Evolutionary conservation across 2,329 filamentous ascomycete species (phyloP).

Genomic region (Proliferodiscus dingleyae): DNA sequence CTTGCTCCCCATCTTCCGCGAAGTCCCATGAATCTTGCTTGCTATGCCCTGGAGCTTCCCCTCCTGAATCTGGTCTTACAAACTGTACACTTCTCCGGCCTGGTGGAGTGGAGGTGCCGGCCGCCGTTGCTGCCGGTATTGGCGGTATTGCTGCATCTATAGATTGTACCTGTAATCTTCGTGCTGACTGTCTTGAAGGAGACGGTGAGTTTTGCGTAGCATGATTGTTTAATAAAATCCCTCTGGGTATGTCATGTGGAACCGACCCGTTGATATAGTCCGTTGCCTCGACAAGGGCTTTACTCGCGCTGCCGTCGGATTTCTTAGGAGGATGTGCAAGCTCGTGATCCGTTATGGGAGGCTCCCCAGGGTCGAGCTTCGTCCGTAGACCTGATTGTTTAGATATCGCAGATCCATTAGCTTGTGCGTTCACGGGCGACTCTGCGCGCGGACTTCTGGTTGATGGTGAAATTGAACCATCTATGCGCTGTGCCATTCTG

Average conservation of each 20-base stretch:
- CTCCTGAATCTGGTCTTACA: constrained; percentile 43
- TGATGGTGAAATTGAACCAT: constrained; percentile 35
- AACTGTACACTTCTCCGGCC: constrained; percentile 72
- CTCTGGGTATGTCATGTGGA: constrained; percentile 20
- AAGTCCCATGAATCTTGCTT: constrained; percentile 54
- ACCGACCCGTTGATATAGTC: constrained; percentile 32
- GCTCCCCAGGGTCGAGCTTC: constrained; percentile 22
- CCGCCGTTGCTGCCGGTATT: constrained; percentile 7
- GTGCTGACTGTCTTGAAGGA: constrained; percentile 14
- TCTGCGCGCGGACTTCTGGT: constrained; percentile 28
- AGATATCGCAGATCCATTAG: constrained; percentile 22
- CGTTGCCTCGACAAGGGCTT: constrained; percentile 19
- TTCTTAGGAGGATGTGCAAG: constrained; percentile 10
- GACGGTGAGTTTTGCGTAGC: constrained; percentile 4
- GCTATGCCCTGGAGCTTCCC: constrained; percentile 47
- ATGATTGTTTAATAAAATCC: constrained; percentile 4
- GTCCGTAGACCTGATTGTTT: constrained; percentile 26
- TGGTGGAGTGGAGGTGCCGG: constrained; percentile 29
- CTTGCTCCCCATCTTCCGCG: constrained; percentile 55
- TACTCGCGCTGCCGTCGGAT: constrained; percentile 15
- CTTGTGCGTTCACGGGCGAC: constrained; percentile 22
- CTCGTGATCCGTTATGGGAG: constrained; percentile 10
- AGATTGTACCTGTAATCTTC: constrained; percentile 12
- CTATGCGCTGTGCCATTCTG: constrained; percentile 25
- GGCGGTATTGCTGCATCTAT: constrained; percentile 10